phyloP scores from a whole-genome alignment of 176 grass and related monocot species.

The Phyllostachys edulis region DNA sequence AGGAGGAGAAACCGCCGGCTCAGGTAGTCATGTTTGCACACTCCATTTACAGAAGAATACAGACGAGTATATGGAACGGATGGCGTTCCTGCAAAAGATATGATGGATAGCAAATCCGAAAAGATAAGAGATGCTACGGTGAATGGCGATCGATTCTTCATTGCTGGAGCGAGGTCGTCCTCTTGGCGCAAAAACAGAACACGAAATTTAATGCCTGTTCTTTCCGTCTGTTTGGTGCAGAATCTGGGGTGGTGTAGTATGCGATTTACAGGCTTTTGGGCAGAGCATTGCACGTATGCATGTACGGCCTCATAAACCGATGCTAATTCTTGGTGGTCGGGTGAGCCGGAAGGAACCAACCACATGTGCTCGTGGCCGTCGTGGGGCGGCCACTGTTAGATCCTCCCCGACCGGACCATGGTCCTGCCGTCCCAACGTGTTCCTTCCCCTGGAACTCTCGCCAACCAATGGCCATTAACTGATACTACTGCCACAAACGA shows the following conservation, averaged over 20 bases:
- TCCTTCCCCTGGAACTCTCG: neutral
- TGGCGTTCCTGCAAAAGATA: neutral
- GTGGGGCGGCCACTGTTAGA: slow-evolving; percentile 18
- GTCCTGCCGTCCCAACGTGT: slow-evolving; percentile 2
- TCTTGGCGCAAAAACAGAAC: neutral
- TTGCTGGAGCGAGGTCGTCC: neutral
- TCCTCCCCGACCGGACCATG: slow-evolving; percentile 25
- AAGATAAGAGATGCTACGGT: neutral
- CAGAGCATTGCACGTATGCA: neutral
- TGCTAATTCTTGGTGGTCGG: slow-evolving; percentile 16
- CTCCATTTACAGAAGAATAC: neutral
- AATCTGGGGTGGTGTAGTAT: neutral
- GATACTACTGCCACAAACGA: too few relatives aligned
- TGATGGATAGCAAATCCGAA: neutral
- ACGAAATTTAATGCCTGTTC: too few relatives aligned
- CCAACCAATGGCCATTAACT: slow-evolving; percentile 7
- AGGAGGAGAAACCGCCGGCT: neutral
- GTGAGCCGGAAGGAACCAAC: slow-evolving; percentile 20
- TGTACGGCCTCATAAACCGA: slow-evolving; percentile 18
- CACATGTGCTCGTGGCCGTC: slow-evolving; percentile 28
- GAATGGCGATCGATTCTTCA: neutral
- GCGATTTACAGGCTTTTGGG: neutral
- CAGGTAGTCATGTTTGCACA: neutral
- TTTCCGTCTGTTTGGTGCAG: slow-evolving; percentile 6
- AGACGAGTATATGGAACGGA: neutral